These are phyloP conservation scores for Aspergillus neoniger DNA, from an alignment of 2,329 filamentous ascomycete genomes.

Conservation along the genomic window DNA sequence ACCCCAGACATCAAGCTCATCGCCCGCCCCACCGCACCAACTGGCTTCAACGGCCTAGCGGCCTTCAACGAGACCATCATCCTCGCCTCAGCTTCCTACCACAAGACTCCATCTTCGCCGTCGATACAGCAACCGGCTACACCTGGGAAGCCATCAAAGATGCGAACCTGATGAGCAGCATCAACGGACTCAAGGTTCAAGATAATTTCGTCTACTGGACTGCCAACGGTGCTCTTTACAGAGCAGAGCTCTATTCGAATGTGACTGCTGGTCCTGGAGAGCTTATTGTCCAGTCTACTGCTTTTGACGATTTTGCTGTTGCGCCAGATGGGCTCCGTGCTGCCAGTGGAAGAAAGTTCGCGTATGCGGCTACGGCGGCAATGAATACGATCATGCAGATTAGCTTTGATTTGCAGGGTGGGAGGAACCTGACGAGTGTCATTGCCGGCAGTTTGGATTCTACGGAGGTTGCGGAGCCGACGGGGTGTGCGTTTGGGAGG, in stretches of 20 bases:
- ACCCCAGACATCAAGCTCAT: not conserved
- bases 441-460: not conserved
- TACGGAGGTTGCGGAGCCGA: constrained; percentile 3
- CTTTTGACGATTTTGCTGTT: not conserved
- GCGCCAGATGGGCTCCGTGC: not conserved
- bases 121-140: not conserved
- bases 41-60: not conserved
- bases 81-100: not conserved
- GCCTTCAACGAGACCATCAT: not conserved
- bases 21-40: not conserved
- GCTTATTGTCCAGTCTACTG: not conserved
- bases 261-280: not conserved
- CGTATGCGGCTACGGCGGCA: not conserved
- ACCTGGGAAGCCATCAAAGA: constrained; percentile 1
- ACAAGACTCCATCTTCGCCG: constrained; percentile 1
- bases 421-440: not conserved
- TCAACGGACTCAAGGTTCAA: not conserved
- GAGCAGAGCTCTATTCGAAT: not conserved
- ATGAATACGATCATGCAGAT: not conserved
- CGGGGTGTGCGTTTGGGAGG: not conserved
- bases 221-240: not conserved
- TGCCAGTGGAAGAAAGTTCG: not conserved
- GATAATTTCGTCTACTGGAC: constrained; percentile 2
- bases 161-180: not conserved
- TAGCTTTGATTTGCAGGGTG: not conserved